Evolutionary conservation across 805 yeast genomes (phyloP).

Genomic region (Metschnikowia amazonensis): DNA sequence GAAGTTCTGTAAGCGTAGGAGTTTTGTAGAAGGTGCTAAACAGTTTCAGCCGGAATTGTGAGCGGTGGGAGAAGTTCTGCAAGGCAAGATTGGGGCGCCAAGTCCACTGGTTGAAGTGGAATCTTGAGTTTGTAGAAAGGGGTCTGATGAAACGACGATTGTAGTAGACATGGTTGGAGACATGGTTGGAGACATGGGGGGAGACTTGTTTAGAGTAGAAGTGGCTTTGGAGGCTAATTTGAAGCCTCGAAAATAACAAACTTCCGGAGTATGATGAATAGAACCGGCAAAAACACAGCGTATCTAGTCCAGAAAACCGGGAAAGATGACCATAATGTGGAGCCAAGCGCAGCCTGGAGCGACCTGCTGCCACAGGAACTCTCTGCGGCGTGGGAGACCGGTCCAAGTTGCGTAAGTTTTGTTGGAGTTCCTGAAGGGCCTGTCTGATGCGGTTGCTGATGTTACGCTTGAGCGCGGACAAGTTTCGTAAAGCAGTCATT

Average conservation of each 20-base stretch:
- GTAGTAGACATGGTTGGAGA: too few species aligned
- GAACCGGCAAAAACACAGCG: neutral
- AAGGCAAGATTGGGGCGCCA: conserved; percentile 18
- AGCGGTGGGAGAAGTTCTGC: conserved; percentile 15
- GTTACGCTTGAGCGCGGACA: conserved; percentile 33
- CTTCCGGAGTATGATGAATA: too few species aligned
- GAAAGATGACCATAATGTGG: neutral
- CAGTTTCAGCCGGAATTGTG: conserved; percentile 18
- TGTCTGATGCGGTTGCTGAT: conserved; percentile 46
- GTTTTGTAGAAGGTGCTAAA: conserved; percentile 13
- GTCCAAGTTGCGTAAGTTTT: conserved; percentile 24
- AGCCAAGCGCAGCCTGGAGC: conserved; percentile 12
- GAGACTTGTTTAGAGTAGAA: neutral
- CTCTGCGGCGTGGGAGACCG: conserved; percentile 22
- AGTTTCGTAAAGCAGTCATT: neutral
- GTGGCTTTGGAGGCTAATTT: too few species aligned
- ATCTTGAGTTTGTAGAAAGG: conserved; percentile 11
- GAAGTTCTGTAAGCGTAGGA: conserved; percentile 16
- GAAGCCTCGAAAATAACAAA: too few species aligned
- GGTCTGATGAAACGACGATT: conserved; percentile 5
- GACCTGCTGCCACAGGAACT: conserved; percentile 35
- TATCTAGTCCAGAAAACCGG: neutral
- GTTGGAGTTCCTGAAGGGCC: conserved; percentile 45
- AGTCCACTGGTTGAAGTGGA: conserved; percentile 12
- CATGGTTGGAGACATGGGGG: too few species aligned